These are phyloP conservation scores for Dryas octopetala DNA, from an alignment of 306 rosid species.

Conservation along the genomic window DNA sequence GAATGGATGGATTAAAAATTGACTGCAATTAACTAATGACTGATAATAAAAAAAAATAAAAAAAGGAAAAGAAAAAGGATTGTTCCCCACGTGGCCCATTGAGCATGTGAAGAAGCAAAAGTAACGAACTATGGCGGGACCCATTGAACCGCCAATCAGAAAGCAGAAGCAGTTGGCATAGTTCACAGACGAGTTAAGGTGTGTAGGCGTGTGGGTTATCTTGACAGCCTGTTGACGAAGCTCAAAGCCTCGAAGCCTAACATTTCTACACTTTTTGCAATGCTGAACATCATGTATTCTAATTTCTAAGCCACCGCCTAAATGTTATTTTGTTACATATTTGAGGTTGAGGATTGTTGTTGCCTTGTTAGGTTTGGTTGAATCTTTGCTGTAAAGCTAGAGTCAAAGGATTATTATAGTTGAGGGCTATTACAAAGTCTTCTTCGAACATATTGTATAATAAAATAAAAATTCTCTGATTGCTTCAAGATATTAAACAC, in stretches of 20 bases:
- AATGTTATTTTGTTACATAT: not conserved
- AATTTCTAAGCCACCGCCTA: not conserved
- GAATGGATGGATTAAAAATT: no score
- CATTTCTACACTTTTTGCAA: not conserved
- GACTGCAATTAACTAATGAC: no score
- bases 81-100: conserved; percentile 1
- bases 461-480: no score
- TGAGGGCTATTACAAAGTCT: not conserved
- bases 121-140: conserved; percentile 31
- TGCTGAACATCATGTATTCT: not conserved
- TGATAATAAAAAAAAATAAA: no score
- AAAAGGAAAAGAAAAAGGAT: not conserved
- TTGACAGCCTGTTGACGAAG: not conserved
- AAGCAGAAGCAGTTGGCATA: conserved; percentile 2
- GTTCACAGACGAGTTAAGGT: not conserved
- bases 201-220: not conserved
- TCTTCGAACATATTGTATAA: not conserved
- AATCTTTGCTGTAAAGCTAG: not conserved
- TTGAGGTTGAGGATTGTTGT: not conserved
- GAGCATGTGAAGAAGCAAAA: conserved; percentile 18
- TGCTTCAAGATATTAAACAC: no score
- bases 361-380: not conserved
- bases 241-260: not conserved
- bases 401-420: no score
- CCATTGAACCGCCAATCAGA: conserved; percentile 26